Evolutionary conservation across 192 early-diverging fungal species (phyloP).

Genomic region (Entomortierella chlamydospora): DNA sequence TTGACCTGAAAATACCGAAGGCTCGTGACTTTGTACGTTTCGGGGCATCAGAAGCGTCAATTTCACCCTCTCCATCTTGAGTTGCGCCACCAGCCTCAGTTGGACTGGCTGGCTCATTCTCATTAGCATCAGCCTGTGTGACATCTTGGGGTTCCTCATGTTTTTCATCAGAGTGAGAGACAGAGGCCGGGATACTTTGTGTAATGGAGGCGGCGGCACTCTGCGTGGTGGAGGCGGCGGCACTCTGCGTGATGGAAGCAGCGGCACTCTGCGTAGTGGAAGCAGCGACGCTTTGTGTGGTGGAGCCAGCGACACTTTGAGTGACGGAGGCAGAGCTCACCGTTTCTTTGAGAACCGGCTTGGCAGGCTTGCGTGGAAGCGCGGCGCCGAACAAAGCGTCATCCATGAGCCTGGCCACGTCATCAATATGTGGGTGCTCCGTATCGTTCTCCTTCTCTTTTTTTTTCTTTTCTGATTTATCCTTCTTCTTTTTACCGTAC

Average conservation of each 20-base stretch:
- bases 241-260: too few relatives aligned
- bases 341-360: constrained; percentile 1
- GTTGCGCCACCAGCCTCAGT: background rate
- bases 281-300: too few relatives aligned
- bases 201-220: background rate
- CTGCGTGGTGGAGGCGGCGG: background rate
- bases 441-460: constrained; percentile 13
- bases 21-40: constrained; percentile 35
- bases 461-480: constrained; percentile 22
- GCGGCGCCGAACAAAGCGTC: constrained; percentile 40
- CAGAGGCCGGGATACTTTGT: too few relatives aligned
- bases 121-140: background rate
- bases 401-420: constrained; percentile 43
- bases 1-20: constrained; percentile 40
- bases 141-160: background rate
- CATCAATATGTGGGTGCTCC: constrained; percentile 14
- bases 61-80: constrained; percentile 1
- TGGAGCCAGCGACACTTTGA: background rate
- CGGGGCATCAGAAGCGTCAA: background rate
- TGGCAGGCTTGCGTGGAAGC: background rate
- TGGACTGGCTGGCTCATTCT: background rate
- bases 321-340: background rate
- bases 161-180: too few relatives aligned
- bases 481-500: constrained; percentile 53
- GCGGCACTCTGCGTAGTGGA: too few relatives aligned